A percentile compares a stretch with the other conserved stretches of the same genome.
Evolutionary conservation across 305 asterid genomes (phyloP).

Genomic region (Plantago coronopus): DNA sequence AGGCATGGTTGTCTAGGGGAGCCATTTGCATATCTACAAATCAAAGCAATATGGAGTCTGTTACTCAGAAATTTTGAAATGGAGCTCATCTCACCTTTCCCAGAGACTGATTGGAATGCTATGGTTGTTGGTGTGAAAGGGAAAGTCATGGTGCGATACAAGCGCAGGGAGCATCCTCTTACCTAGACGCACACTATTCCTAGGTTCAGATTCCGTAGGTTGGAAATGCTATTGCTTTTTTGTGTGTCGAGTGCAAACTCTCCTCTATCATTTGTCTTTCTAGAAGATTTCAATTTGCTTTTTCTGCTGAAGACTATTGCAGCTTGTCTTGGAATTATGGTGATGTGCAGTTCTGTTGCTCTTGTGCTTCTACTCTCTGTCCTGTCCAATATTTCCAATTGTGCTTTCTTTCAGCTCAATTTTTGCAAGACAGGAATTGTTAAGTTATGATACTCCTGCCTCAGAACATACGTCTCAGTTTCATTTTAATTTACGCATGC

Average conservation of each 20-base stretch:
- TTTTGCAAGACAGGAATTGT: no score
- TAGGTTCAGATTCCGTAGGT: constrained; percentile 18
- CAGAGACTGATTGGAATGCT: constrained; percentile 96
- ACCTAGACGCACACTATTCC: constrained; percentile 2
- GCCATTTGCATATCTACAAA: constrained; percentile 91
- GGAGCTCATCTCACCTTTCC: constrained; percentile 86
- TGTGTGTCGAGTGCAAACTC: constrained; percentile 5
- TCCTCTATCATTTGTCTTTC: constrained; percentile 1
- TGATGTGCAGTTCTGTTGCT: background rate
- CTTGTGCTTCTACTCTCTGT: background rate
- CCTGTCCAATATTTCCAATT: background rate
- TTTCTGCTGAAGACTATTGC: background rate
- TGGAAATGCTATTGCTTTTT: constrained; percentile 1
- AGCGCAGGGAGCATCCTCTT: constrained; percentile 49
- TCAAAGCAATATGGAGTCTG: constrained; percentile 94
- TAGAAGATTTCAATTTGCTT: background rate
- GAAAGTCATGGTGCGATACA: constrained; percentile 83
- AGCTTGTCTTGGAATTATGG: constrained; percentile 10
- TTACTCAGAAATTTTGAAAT: constrained; percentile 59
- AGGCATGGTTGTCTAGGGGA: constrained; percentile 94
- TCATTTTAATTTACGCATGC: no score
- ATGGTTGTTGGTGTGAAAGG: constrained; percentile 98
- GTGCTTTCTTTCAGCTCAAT: no score
- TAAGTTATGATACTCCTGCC: no score
- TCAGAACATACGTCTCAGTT: no score